Evolutionary conservation across 176 grass and related monocot species (phyloP).

Genomic region (Bolboschoenus planiculmis): DNA sequence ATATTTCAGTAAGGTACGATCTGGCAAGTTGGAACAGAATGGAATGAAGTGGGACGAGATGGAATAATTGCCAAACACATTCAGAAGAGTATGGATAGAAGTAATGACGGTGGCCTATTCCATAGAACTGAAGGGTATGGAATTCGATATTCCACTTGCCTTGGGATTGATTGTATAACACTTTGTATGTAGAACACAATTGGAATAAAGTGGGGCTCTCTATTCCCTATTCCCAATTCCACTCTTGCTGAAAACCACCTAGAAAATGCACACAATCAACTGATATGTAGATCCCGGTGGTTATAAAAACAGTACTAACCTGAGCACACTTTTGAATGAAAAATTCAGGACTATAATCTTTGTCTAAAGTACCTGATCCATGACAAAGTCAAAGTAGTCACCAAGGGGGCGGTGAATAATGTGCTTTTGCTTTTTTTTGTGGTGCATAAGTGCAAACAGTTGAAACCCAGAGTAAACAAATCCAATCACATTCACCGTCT

Average conservation of each 20-base stretch:
- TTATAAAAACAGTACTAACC: background rate
- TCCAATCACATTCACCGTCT: constrained; percentile 79
- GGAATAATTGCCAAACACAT: background rate
- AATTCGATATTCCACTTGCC: background rate
- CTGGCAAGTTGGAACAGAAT: background rate
- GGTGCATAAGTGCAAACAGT: constrained; percentile 28
- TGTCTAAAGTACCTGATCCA: constrained; percentile 74
- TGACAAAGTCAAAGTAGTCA: constrained; percentile 68
- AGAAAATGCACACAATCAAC: constrained; percentile 17
- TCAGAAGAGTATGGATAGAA: too few relatives aligned
- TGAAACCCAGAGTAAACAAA: constrained; percentile 74
- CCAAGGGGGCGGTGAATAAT: constrained; percentile 45
- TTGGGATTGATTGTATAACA: background rate
- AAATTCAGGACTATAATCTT: background rate
- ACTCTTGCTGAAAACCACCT: background rate
- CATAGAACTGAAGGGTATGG: background rate
- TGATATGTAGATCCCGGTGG: background rate
- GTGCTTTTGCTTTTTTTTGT: constrained; percentile 51
- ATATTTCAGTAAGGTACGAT: background rate
- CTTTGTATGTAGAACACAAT: background rate
- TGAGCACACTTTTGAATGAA: background rate
- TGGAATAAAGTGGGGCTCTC: background rate
- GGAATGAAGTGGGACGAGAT: background rate
- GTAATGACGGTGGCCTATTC: background rate
- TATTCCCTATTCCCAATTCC: background rate